Evolutionary conservation across 2,329 filamentous ascomycete genomes (phyloP).

Genomic region (Calonectria fujianensis): DNA sequence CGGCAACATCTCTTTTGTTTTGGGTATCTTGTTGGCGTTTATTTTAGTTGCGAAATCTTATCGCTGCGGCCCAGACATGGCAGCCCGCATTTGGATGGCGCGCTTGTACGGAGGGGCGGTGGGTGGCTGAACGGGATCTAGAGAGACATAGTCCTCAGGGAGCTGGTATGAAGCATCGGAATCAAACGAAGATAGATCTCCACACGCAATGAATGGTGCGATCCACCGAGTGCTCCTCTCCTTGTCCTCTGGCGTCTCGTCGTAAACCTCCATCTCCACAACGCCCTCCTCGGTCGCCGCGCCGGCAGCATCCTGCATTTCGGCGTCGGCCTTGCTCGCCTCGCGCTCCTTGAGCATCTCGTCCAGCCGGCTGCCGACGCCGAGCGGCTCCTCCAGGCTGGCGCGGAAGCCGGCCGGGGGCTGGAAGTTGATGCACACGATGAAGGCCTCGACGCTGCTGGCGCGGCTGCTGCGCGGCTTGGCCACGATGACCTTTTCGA

Average conservation of each 20-base stretch:
- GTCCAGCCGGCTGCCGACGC: slow-evolving; percentile 75
- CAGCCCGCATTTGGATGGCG: slow-evolving; percentile 82
- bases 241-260: slow-evolving; percentile 57
- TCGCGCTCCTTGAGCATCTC: slow-evolving; percentile 68
- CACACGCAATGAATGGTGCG: slow-evolving; percentile 96
- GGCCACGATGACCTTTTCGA: slow-evolving; percentile 88
- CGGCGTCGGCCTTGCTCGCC: slow-evolving; percentile 62
- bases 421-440: slow-evolving; percentile 93
- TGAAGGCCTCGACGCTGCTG: slow-evolving; percentile 96
- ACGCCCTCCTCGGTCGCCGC: slow-evolving; percentile 59
- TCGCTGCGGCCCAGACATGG: slow-evolving; percentile 57
- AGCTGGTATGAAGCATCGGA: slow-evolving; percentile 95
- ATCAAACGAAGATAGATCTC: slow-evolving; percentile 95
- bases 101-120: slow-evolving; percentile 96
- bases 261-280: slow-evolving; percentile 72
- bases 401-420: slow-evolving; percentile 86
- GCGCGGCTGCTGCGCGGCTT: slow-evolving; percentile 97
- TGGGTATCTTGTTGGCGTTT: slow-evolving; percentile 39
- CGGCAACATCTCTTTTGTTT: slow-evolving; percentile 21
- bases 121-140: slow-evolving; percentile 95
- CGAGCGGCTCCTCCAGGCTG: slow-evolving; percentile 84
- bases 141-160: slow-evolving; percentile 88
- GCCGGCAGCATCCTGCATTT: slow-evolving; percentile 66
- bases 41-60: slow-evolving; percentile 46
- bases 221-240: slow-evolving; percentile 81